These are phyloP conservation scores for Phytophthora pisi DNA, from an alignment of 352 stramenopile species.

Conservation along the genomic window DNA sequence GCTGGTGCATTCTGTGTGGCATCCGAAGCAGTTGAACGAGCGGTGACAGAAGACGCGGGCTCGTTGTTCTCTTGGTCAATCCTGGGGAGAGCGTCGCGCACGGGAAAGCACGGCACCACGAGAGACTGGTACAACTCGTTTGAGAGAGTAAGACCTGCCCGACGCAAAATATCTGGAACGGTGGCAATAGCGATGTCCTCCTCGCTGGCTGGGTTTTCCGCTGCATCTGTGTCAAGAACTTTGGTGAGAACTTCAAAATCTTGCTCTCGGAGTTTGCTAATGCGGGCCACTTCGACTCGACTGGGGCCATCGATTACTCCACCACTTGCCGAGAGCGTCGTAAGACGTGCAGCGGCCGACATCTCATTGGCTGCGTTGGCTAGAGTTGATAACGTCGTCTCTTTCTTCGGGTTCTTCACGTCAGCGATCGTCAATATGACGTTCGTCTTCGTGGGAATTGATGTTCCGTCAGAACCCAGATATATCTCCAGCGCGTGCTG, in stretches of 20 bases:
- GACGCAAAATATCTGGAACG: slow-evolving; percentile 46
- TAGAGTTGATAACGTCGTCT: slow-evolving; percentile 35
- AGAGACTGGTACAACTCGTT: slow-evolving; percentile 49
- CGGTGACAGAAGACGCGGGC: not conserved
- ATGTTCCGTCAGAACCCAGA: slow-evolving; percentile 29
- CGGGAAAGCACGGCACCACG: slow-evolving; percentile 38
- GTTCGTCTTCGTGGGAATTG: slow-evolving; percentile 38
- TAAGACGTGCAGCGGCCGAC: slow-evolving; percentile 42
- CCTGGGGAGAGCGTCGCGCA: slow-evolving; percentile 13
- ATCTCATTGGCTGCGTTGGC: slow-evolving; percentile 2
- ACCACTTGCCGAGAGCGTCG: slow-evolving; percentile 50
- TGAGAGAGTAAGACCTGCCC: slow-evolving; percentile 34
- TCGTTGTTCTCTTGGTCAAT: not conserved
- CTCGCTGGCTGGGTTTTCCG: slow-evolving; percentile 8
- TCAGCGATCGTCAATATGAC: slow-evolving; percentile 47
- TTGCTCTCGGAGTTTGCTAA: slow-evolving; percentile 65
- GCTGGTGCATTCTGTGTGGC: not conserved
- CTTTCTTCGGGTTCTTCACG: slow-evolving; percentile 61
- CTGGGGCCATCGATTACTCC: slow-evolving; percentile 69
- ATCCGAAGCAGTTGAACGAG: not conserved
- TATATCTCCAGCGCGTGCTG: slow-evolving; percentile 66
- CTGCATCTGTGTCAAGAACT: slow-evolving; percentile 33
- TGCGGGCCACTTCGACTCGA: slow-evolving; percentile 61
- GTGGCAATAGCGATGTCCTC: slow-evolving; percentile 30
- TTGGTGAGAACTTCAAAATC: slow-evolving; percentile 53